phyloP scores from a whole-genome alignment of 2,329 filamentous ascomycete species.

The Aspergillus ochraceoroseus region DNA sequence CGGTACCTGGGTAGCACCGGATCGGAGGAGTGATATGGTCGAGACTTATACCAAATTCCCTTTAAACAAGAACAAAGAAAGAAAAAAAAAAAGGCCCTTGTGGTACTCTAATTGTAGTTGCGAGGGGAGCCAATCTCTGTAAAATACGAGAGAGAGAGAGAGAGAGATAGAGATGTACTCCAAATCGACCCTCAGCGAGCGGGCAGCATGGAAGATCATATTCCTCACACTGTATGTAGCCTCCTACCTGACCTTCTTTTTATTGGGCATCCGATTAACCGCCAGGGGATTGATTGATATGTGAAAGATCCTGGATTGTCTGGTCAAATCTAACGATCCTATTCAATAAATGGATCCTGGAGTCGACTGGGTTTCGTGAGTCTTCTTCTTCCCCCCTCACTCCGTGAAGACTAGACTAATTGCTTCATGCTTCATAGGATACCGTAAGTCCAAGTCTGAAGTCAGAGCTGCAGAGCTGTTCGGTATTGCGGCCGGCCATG shows the following conservation, averaged over 20 bases:
- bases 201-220: slow-evolving; percentile 11
- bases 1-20: too few species aligned
- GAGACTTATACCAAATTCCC: too few species aligned
- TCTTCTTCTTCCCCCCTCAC: slow-evolving; percentile 2
- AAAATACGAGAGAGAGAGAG: too few species aligned
- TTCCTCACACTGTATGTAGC: slow-evolving; percentile 15
- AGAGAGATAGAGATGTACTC: slow-evolving; percentile 1
- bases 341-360: slow-evolving; percentile 97
- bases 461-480: too few species aligned
- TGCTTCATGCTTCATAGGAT: too few species aligned
- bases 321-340: slow-evolving; percentile 55
- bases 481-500: too few species aligned
- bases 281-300: background rate
- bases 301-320: slow-evolving; percentile 19
- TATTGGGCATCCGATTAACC: background rate
- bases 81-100: too few species aligned
- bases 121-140: too few species aligned
- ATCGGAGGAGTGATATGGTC: too few species aligned
- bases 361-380: slow-evolving; percentile 74
- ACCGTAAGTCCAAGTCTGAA: slow-evolving; percentile 19
- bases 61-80: too few species aligned
- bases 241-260: background rate
- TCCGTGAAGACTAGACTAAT: too few species aligned
- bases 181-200: background rate
- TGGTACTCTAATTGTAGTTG: too few species aligned